Conservation (phyloP, 2,329 filamentous ascomycete species). For the Beauveria scarabaeidicola region DNA sequence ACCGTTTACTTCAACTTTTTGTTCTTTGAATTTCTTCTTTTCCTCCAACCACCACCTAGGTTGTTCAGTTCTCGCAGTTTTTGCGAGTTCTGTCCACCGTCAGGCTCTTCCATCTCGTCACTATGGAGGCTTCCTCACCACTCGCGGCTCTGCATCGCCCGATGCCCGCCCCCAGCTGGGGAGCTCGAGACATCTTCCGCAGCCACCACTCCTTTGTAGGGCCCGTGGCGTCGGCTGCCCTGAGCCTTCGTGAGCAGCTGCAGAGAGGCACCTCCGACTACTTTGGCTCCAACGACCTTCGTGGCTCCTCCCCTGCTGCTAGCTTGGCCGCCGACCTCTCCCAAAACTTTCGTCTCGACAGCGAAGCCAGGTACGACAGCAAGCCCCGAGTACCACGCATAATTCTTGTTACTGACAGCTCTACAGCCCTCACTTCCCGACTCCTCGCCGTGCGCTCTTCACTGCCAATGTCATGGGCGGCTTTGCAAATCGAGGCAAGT, state of each 20-base stretch:
- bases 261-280: constrained; percentile 59
- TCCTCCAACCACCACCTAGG: constrained; percentile 11
- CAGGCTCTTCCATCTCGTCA: constrained; percentile 16
- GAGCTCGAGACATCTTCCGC: constrained; percentile 42
- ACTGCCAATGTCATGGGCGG: constrained; percentile 30
- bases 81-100: constrained; percentile 8
- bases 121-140: constrained; percentile 90
- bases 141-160: constrained; percentile 83
- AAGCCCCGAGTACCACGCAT: background rate
- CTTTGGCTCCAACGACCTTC: constrained; percentile 69
- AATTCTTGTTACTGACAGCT: background rate
- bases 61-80: constrained; percentile 11
- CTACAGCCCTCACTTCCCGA: constrained; percentile 32
- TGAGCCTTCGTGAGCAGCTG: constrained; percentile 70
- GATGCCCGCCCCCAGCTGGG: constrained; percentile 54
- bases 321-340: constrained; percentile 90
- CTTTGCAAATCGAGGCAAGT: constrained; percentile 28
- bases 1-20: constrained; percentile 8
- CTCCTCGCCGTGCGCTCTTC: constrained; percentile 33
- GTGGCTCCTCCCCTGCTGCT: constrained; percentile 81
- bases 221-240: constrained; percentile 49
- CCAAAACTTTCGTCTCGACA: constrained; percentile 94
- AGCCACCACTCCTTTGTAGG: constrained; percentile 41
- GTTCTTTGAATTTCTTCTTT: background rate
- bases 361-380: constrained; percentile 60